phyloP scores from a whole-genome alignment of 345 rosid species.

The Eucalyptus curtisii region DNA sequence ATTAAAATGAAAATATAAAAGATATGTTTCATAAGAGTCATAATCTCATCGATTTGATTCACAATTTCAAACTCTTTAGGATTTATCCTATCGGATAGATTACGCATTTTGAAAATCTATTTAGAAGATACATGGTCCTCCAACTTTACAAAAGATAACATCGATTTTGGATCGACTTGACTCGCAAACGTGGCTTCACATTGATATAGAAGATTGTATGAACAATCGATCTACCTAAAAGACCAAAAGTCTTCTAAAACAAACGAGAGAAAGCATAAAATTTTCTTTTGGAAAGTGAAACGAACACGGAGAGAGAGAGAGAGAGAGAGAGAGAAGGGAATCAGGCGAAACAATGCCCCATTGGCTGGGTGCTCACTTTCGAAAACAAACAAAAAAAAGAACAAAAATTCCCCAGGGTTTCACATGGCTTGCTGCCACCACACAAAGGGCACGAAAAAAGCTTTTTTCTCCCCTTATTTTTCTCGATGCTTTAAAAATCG shows the following conservation, averaged over 20 bases:
- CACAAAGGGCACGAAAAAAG: not conserved
- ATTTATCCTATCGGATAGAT: rapidly evolving
- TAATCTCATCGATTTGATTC: not conserved
- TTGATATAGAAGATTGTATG: not conserved
- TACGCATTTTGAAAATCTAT: not conserved
- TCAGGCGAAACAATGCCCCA: not conserved
- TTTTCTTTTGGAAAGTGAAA: not conserved
- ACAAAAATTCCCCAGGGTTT: not conserved
- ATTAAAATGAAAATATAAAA: not conserved
- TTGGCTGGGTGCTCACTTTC: not conserved
- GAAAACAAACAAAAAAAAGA: not conserved
- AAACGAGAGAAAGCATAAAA: not conserved
- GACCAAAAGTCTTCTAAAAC: not conserved
- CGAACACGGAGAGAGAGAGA: not conserved
- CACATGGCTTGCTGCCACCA: not conserved
- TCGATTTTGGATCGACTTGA: not conserved
- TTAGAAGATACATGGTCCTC: not conserved
- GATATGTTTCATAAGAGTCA: not conserved
- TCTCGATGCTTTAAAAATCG: not conserved
- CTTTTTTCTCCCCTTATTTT: not conserved
- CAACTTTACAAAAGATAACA: not conserved
- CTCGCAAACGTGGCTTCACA: not conserved
- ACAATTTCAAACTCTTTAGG: not conserved
- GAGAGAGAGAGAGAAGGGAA: not conserved
- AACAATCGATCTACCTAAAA: not conserved